Percentiles rank a stretch among this genome's conserved stretches.
phyloP scores from a whole-genome alignment of 495 filamentous ascomycete species.

The Barbatosphaeria neglecta region DNA sequence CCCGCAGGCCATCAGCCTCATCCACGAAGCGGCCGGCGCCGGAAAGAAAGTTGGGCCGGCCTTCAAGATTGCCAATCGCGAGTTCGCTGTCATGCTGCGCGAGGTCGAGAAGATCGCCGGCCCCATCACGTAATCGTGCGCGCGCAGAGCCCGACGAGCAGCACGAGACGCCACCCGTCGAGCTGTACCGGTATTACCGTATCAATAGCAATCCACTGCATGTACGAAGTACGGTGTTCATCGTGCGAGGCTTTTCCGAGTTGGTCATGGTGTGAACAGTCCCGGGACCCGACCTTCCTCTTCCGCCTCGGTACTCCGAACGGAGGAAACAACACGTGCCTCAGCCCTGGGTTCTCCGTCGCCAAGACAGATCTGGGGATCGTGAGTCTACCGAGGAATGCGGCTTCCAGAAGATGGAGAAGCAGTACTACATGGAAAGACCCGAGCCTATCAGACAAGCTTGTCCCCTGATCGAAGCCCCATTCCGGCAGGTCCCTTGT shows the following conservation, averaged over 20 bases:
- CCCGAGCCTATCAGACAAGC: background rate
- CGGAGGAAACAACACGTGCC: background rate
- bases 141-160: too few relatives aligned
- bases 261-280: too few relatives aligned
- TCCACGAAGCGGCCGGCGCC: background rate
- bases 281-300: background rate
- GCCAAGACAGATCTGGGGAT: background rate
- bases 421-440: background rate
- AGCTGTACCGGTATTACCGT: too few relatives aligned
- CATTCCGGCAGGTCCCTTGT: too few relatives aligned
- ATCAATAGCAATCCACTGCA: too few relatives aligned
- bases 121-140: too few relatives aligned
- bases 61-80: slow-evolving; percentile 1
- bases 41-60: background rate
- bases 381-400: background rate
- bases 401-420: background rate
- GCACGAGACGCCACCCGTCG: too few relatives aligned
- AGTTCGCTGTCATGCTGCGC: slow-evolving; percentile 3
- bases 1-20: slow-evolving; percentile 22
- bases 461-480: too few relatives aligned
- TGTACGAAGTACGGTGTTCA: too few relatives aligned
- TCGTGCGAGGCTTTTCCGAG: too few relatives aligned
- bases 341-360: background rate
- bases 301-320: background rate
- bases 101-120: too few relatives aligned